phyloP scores from a whole-genome alignment of 2,329 filamentous ascomycete genomes.

The Sclerotinia trifoliorum region DNA sequence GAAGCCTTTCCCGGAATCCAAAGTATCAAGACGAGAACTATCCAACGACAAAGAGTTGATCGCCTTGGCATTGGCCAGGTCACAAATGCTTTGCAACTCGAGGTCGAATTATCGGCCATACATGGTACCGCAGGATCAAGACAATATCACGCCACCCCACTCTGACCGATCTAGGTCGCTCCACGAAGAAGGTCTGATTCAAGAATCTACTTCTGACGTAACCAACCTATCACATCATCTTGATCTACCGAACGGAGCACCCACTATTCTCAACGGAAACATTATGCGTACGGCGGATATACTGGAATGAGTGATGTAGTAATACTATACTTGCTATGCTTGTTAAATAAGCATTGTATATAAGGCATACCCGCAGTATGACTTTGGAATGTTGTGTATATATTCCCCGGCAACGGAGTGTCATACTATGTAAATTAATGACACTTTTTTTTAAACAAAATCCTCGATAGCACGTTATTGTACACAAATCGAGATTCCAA shows the following conservation, averaged over 20 bases:
- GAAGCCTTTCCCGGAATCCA: slow-evolving; percentile 54
- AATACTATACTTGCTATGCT: not conserved
- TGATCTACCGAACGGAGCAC: slow-evolving; percentile 9
- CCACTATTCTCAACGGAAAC: slow-evolving; percentile 3
- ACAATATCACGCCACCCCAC: slow-evolving; percentile 38
- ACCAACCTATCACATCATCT: not conserved
- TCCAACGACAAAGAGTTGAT: slow-evolving; percentile 57
- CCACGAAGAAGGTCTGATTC: slow-evolving; percentile 25
- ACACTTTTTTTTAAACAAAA: not conserved
- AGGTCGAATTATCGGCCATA: slow-evolving; percentile 35
- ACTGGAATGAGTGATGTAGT: slow-evolving; percentile 1
- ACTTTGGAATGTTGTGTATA: not conserved
- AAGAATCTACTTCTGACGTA: slow-evolving; percentile 10
- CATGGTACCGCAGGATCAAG: slow-evolving; percentile 25
- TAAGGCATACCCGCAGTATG: not conserved
- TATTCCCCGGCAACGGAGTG: not conserved
- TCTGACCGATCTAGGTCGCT: slow-evolving; percentile 37
- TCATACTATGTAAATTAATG: slow-evolving; percentile 3
- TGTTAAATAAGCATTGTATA: slow-evolving; percentile 12
- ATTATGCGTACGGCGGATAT: not conserved
- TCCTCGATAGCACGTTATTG: not conserved
- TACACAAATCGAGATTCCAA: not conserved
- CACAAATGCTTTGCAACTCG: slow-evolving; percentile 58
- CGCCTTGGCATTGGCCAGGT: slow-evolving; percentile 53
- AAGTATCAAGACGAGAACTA: slow-evolving; percentile 53